Evolutionary conservation across 768 basidiomycete genomes (phyloP), one percentile per base, ranked within the genome.

Genomic region (Mycena kentingensis): DNA sequence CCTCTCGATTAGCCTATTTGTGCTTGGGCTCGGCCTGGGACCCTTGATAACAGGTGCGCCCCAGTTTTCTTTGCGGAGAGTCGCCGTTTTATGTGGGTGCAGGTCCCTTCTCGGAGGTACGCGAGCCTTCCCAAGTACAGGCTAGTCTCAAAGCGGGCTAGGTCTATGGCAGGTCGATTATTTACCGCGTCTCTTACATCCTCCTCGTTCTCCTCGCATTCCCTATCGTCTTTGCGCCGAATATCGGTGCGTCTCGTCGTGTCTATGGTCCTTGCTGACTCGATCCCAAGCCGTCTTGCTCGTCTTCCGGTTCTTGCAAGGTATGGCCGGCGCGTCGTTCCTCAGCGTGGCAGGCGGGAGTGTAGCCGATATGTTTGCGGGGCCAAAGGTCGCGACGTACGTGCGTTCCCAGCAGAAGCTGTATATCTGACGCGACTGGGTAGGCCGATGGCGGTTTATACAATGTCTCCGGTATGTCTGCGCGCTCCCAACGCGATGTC

Each of bases 161-260:
- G 57, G 76, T 88, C 16, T 81, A 83, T 61, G 88, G 90, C 2
- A 73, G 85, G 39, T 83, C 81, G 49, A 64, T 76, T 35, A 77
- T 90, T 12, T 90, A 92, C 63, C 72, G 76, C 12, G 58, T 76
- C 3, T 85, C 87, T 0, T 90, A 85, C 55, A 56, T 70, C 1
- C 57, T 81, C 4, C 84, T 88, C 65, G 81, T 88, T 60, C 61
- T 80, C 1, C 77, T 87, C 49, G 81, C 83, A 18, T 86, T 85
- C 61, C 85, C 88, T 0, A 82, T 88, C 5, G 86, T 88, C 1
- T 91, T 93, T 54, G 79, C 87, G 1, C 83, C 82, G 3, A 75
- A 88, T 58, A 76, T 83, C 21, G 76, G 85, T 85, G 44, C 41
- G 80, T 70, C 26, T 24, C 15, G 12, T 15, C 26, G 11, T 16